Evolutionary conservation across 306 rosid species (phyloP), one percentile per base, ranked within the genome.

Genomic region (Ormosia emarginata): DNA sequence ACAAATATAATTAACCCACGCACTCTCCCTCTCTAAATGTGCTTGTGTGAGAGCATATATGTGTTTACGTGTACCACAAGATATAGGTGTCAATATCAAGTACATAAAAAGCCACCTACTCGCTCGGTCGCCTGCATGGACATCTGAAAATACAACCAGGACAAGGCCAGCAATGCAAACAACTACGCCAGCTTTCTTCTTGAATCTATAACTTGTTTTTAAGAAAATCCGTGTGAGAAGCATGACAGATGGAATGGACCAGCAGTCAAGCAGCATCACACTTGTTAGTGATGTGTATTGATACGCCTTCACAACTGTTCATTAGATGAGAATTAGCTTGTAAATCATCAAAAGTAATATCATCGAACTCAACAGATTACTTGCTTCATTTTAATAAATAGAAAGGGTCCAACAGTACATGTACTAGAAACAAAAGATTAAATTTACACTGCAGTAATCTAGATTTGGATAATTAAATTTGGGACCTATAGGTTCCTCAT

Each of bases 271-370:
- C 79, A 93, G 86, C 97, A 91, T 91, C 62, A 93, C 94, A 32
- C 97, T 93, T 39, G 97, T 93, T 57, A 93, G 57, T 63, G 96
- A 87, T 65, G 97, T 93, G 83, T 93, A 91, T 69, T 93, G 97
- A 85, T 93, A 93, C 34, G 96, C 91, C 90, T 91, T 90, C 84
- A 91, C 97, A 85, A 91, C 97, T 93, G 90, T 90, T 77, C 61
- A 74, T 81, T 57, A 72, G 65, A 86, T 49, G 8, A 63, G 46
- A 62, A 82, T 7, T 34, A 33, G 41, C 36, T 43, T 55, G 47
- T 63, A 67, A 39, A 44, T 74, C 40, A 73, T 3, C 8, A 71
- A 56, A 74, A 67, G 30, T 17, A 32, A 77, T 18, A 57, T 65
- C 11, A 76, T 64, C 33, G 74, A 8, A 10, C 33, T 36, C 36